phyloP scores from a whole-genome alignment of 495 filamentous ascomycete species.

The Pseudoneurospora amorphoporcata region DNA sequence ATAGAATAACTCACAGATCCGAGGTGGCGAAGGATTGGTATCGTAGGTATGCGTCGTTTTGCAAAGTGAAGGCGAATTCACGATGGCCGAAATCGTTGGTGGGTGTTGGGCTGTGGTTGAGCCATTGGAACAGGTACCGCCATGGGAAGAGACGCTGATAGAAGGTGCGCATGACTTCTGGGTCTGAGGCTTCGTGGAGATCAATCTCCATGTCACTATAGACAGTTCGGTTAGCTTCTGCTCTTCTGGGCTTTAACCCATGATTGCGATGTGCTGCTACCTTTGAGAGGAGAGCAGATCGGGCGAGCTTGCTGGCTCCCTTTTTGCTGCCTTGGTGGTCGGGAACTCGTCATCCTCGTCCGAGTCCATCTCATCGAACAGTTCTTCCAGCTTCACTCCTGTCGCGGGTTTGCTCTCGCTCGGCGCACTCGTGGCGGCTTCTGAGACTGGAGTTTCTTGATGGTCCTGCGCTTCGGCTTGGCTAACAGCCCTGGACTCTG shows the following conservation, averaged over 20 bases:
- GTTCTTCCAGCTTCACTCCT: constrained; percentile 64
- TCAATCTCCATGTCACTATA: background rate
- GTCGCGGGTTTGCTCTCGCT: constrained; percentile 17
- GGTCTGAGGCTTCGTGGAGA: constrained; percentile 44
- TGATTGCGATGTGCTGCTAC: constrained; percentile 11
- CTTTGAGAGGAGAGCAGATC: constrained; percentile 20
- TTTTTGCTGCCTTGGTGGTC: constrained; percentile 29
- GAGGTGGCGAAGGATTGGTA: constrained; percentile 83
- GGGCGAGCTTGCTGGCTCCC: constrained; percentile 19
- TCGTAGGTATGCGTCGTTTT: constrained; percentile 80
- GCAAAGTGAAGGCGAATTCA: constrained; percentile 89
- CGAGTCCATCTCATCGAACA: constrained; percentile 70
- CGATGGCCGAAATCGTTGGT: constrained; percentile 82
- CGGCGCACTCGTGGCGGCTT: constrained; percentile 3
- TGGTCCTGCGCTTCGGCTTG: background rate
- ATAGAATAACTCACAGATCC: constrained; percentile 54
- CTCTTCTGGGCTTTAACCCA: background rate
- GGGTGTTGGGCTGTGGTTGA: constrained; percentile 84
- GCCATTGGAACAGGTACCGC: constrained; percentile 92
- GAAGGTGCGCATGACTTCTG: constrained; percentile 78
- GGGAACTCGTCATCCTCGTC: constrained; percentile 70
- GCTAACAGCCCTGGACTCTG: background rate
- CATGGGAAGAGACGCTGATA: constrained; percentile 96
- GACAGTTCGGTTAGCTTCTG: background rate
- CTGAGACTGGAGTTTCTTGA: background rate